phyloP scores from a whole-genome alignment of 305 asterid genomes.

The Striga hermonthica region DNA sequence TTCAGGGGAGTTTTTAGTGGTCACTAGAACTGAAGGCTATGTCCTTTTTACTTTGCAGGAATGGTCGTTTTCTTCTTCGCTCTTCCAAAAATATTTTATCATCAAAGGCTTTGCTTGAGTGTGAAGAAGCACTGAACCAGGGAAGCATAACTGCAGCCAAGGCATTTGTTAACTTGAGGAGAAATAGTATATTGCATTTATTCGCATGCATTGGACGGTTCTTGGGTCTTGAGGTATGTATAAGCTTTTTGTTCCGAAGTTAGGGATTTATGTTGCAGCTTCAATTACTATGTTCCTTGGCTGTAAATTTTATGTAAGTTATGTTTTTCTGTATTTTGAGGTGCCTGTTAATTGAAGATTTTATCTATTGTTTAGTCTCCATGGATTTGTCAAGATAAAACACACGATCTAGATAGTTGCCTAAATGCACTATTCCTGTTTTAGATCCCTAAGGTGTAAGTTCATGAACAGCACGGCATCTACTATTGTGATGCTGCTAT shows the following conservation, averaged over 20 bases:
- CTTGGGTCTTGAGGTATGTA: conserved; percentile 91
- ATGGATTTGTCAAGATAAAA: neutral
- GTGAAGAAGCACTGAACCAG: conserved; percentile 94
- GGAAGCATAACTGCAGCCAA: conserved; percentile 76
- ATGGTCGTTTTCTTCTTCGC: conserved; percentile 81
- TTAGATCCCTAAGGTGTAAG: conserved; percentile 23
- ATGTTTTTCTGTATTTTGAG: neutral
- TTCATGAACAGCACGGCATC: conserved; percentile 10
- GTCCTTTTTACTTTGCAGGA: conserved; percentile 55
- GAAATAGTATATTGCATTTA: conserved; percentile 74
- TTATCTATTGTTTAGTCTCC: conserved; percentile 1
- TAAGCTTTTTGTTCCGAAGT: conserved; percentile 19
- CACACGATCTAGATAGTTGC: conserved; percentile 22
- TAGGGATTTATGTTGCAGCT: conserved; percentile 24
- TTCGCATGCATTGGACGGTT: conserved; percentile 91
- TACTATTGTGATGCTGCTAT: conserved; percentile 16
- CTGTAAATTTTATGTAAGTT: conserved; percentile 14
- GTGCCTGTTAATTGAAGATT: conserved; percentile 4
- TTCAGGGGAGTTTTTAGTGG: conserved; percentile 25
- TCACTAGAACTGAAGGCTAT: conserved; percentile 25
- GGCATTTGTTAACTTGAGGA: conserved; percentile 78
- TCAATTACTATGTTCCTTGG: conserved; percentile 24
- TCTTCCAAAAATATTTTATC: conserved; percentile 79
- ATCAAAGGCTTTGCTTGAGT: conserved; percentile 60
- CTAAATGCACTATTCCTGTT: conserved; percentile 26